Conservation (phyloP, 2,329 filamentous ascomycete species). For the Fusarium circinatum region DNA sequence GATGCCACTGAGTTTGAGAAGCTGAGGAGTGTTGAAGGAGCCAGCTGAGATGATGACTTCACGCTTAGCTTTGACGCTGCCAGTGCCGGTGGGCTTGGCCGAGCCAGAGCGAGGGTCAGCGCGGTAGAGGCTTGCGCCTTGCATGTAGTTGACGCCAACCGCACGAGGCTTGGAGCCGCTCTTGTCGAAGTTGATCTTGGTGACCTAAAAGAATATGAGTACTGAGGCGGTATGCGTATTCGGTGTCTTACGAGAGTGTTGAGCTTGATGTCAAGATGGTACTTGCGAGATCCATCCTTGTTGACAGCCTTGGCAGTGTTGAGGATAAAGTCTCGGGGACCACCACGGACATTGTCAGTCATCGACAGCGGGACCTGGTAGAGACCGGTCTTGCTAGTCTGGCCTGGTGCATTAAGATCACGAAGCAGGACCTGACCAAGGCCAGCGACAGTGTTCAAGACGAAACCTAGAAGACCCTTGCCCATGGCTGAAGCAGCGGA, state of each 20-base stretch:
- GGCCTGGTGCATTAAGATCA: slow-evolving; percentile 43
- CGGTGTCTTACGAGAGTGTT: slow-evolving; percentile 26
- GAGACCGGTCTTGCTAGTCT: slow-evolving; percentile 43
- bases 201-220: slow-evolving; percentile 18
- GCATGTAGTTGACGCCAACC: slow-evolving; percentile 47
- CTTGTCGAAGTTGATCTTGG: slow-evolving; percentile 52
- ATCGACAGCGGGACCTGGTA: slow-evolving; percentile 69
- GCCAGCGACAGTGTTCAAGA: slow-evolving; percentile 36
- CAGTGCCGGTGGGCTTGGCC: slow-evolving; percentile 6
- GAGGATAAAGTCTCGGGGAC: slow-evolving; percentile 66
- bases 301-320: slow-evolving; percentile 39
- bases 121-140: slow-evolving; percentile 38
- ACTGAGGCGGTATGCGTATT: rapidly evolving
- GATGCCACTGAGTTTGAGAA: slow-evolving; percentile 60
- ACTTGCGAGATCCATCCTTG: slow-evolving; percentile 41
- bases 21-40: slow-evolving; percentile 60
- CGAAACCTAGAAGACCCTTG: slow-evolving; percentile 24
- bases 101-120: slow-evolving; percentile 39
- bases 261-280: slow-evolving; percentile 44
- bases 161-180: slow-evolving; percentile 45
- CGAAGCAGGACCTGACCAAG: slow-evolving; percentile 42
- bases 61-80: slow-evolving; percentile 31
- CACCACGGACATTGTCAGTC: slow-evolving; percentile 61
- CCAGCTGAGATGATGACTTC: slow-evolving; percentile 61
- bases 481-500: slow-evolving; percentile 44